Evolutionary conservation across 768 basidiomycete species (phyloP).

Genomic region (Obba rivulosa): DNA sequence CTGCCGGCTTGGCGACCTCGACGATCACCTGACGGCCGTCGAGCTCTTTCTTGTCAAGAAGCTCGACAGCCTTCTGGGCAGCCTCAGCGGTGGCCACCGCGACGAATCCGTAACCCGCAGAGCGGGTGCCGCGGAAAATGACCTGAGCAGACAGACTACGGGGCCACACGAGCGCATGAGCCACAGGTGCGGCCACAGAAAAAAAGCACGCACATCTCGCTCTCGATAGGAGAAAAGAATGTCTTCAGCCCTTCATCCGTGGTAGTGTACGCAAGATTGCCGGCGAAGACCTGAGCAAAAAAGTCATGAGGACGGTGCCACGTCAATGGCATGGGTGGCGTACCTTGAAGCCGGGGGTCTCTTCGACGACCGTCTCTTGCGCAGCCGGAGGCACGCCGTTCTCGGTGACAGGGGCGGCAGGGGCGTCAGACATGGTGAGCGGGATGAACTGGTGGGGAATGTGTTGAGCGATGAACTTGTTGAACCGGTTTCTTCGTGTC

Average conservation of each 20-base stretch:
- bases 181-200: conserved; percentile 20
- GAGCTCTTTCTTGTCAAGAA: conserved; percentile 84
- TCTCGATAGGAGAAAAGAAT: conserved; percentile 85
- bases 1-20: conserved; percentile 89
- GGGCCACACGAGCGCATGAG: conserved; percentile 11
- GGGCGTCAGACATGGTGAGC: conserved; percentile 85
- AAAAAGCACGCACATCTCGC: conserved; percentile 71
- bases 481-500: conserved; percentile 84
- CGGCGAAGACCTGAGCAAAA: conserved; percentile 74
- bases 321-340: conserved; percentile 15
- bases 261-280: conserved; percentile 92
- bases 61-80: conserved; percentile 80
- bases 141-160: conserved; percentile 76
- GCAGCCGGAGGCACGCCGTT: conserved; percentile 80
- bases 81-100: conserved; percentile 76
- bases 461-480: conserved; percentile 54
- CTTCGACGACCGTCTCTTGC: conserved; percentile 62
- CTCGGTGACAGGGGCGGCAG: conserved; percentile 76
- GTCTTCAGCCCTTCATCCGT: conserved; percentile 93
- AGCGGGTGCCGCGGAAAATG: conserved; percentile 79
- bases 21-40: conserved; percentile 85
- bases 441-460: conserved; percentile 51
- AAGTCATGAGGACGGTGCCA: conserved; percentile 18
- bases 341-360: conserved; percentile 80
- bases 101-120: conserved; percentile 93